A percentile compares a stretch with the other conserved stretches of the same genome.
phyloP scores from a whole-genome alignment of 2,329 filamentous ascomycete genomes.

The Hypomyces rosellus region DNA sequence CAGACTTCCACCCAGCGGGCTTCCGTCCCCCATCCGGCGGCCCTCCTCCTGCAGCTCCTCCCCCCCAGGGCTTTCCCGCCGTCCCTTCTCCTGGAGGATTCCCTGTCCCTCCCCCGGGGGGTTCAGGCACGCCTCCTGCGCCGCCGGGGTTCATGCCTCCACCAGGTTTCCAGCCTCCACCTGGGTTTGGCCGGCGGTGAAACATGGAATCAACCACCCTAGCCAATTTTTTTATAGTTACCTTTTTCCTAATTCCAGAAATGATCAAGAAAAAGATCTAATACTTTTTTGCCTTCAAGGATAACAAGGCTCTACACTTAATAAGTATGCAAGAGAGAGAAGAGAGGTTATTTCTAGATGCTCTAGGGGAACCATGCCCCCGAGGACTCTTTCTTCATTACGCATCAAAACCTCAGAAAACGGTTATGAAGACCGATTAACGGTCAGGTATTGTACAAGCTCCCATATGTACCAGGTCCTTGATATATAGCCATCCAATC shows the following conservation, averaged over 20 bases:
- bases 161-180: slow-evolving; percentile 41
- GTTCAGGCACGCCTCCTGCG: slow-evolving; percentile 29
- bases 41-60: slow-evolving; percentile 30
- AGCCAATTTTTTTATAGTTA: background rate
- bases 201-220: background rate
- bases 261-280: background rate
- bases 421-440: slow-evolving; percentile 10
- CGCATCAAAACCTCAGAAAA: slow-evolving; percentile 5
- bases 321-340: no score
- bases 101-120: slow-evolving; percentile 29
- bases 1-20: slow-evolving; percentile 41
- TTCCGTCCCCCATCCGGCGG: slow-evolving; percentile 24
- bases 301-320: no score
- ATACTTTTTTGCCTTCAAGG: background rate
- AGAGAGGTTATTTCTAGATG: background rate
- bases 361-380: background rate
- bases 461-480: slow-evolving; percentile 12
- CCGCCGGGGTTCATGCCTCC: slow-evolving; percentile 37
- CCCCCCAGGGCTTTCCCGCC: slow-evolving; percentile 33
- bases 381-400: slow-evolving; percentile 7
- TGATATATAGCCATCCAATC: slow-evolving; percentile 10
- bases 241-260: background rate
- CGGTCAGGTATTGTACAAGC: slow-evolving; percentile 23
- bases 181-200: slow-evolving; percentile 36
- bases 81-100: slow-evolving; percentile 36